phyloP scores from a whole-genome alignment of 768 basidiomycete species.

The Stropharia rugosoannulata region DNA sequence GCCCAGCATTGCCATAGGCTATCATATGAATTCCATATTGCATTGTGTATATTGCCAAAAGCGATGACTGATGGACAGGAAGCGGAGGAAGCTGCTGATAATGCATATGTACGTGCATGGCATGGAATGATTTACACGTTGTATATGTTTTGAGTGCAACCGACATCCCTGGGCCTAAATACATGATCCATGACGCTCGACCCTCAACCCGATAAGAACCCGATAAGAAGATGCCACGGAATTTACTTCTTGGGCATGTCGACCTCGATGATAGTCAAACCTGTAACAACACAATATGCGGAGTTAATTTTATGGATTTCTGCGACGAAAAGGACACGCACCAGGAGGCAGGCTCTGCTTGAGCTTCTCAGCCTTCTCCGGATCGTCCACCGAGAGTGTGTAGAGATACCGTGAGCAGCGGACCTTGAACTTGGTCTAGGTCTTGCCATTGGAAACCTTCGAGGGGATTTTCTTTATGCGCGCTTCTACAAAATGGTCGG shows the following conservation, averaged over 20 bases:
- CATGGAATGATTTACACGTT: slow-evolving; percentile 29
- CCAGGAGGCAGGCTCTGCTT: too few relatives aligned
- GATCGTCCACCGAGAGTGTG: too few relatives aligned
- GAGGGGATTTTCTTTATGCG: too few relatives aligned
- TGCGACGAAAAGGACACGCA: background rate
- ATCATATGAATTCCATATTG: too few relatives aligned
- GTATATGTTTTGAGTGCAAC: slow-evolving; percentile 30
- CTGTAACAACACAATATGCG: slow-evolving; percentile 33
- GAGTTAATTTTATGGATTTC: background rate
- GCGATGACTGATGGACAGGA: slow-evolving; percentile 5
- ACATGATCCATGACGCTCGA: too few relatives aligned
- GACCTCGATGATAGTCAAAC: slow-evolving; percentile 71
- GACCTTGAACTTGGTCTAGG: too few relatives aligned
- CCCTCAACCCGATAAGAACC: slow-evolving; percentile 22
- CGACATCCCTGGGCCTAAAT: slow-evolving; percentile 18
- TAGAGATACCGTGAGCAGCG: too few relatives aligned
- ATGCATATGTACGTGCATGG: slow-evolving; percentile 16
- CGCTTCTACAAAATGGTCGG: too few relatives aligned
- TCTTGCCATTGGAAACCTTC: too few relatives aligned
- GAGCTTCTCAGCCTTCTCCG: too few relatives aligned
- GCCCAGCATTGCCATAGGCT: too few relatives aligned
- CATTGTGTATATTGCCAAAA: too few relatives aligned
- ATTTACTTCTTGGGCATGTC: slow-evolving; percentile 71
- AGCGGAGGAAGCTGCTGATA: slow-evolving; percentile 1
- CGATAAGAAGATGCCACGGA: slow-evolving; percentile 12